Evolutionary conservation across 169 alveolate species (phyloP).

Genomic region (Plasmodium vivax): DNA sequence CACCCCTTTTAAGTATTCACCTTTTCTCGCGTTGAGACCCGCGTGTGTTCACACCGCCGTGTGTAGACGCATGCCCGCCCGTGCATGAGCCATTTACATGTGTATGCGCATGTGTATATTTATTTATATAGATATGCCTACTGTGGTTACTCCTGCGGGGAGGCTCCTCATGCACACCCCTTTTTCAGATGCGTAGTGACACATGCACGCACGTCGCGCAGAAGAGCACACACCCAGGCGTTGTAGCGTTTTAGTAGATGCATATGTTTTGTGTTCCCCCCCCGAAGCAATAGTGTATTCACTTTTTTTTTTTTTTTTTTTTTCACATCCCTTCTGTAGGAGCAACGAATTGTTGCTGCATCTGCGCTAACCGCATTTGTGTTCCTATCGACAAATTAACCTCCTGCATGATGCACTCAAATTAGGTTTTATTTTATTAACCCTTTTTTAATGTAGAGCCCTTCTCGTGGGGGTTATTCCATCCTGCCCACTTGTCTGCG

Average conservation of each 20-base stretch:
- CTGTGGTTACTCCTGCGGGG: background rate
- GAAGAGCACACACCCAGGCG: background rate
- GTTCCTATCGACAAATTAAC: background rate
- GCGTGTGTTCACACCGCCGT: background rate
- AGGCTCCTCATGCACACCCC: background rate
- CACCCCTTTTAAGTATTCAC: background rate
- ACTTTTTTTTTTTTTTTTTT: background rate
- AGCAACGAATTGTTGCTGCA: background rate
- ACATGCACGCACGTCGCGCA: background rate
- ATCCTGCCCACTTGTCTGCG: background rate
- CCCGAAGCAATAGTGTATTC: background rate
- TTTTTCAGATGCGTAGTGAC: background rate
- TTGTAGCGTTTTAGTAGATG: background rate
- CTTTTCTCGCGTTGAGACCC: background rate
- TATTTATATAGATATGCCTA: background rate
- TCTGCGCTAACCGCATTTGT: background rate
- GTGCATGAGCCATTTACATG: no score
- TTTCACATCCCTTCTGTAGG: background rate
- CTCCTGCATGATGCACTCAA: background rate
- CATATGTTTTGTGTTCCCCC: background rate
- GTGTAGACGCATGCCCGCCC: background rate
- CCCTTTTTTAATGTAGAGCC: background rate
- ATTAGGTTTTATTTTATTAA: background rate
- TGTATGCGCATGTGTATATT: background rate
- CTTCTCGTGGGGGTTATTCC: background rate